Conservation (phyloP, 1,284 basidiomycete genomes). For the Trichosporon coremiiforme region DNA sequence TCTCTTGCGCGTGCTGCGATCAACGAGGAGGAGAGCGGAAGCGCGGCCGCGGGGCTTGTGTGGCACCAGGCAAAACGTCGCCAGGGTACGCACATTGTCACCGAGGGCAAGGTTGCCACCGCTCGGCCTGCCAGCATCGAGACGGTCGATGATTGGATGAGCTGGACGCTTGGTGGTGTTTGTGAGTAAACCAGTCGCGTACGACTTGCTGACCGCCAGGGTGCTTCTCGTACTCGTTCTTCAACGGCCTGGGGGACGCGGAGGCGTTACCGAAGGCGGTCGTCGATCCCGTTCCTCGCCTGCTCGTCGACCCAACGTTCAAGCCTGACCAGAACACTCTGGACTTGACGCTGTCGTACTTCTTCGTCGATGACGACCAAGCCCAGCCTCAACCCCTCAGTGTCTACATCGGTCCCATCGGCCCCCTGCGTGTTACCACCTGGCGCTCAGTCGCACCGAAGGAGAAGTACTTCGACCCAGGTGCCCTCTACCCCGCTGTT, state of each 20-base stretch:
- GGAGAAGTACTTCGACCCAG: conserved; percentile 34
- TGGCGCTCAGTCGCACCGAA: conserved; percentile 47
- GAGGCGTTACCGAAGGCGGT: conserved; percentile 28
- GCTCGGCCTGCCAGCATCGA: conserved; percentile 31
- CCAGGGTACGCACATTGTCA: conserved; percentile 23
- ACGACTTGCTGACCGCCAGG: conserved; percentile 28
- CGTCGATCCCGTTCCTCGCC: conserved; percentile 81
- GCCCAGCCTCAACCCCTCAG: conserved; percentile 62
- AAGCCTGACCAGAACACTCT: conserved; percentile 67
- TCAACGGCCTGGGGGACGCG: conserved; percentile 29
- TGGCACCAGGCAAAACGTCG: conserved; percentile 39
- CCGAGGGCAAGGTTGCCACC: conserved; percentile 21
- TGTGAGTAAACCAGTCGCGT: conserved; percentile 63
- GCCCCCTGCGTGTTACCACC: conserved; percentile 64
- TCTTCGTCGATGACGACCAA: conserved; percentile 58
- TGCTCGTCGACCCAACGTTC: conserved; percentile 77
- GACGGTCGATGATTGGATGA: conserved; percentile 83
- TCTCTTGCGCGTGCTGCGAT: conserved; percentile 46
- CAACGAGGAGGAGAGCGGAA: conserved; percentile 45
- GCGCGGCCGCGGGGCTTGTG: conserved; percentile 32
- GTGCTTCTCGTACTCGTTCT: conserved; percentile 46
- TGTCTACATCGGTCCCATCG: conserved; percentile 84
- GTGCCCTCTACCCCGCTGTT: conserved; percentile 29
- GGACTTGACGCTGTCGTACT: conserved; percentile 79
- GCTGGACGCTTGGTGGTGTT: conserved; percentile 94